Percentiles rank a stretch among this genome's conserved stretches.
phyloP scores from a whole-genome alignment of 371 early-diverging fungal genomes.

The Circinella umbellata region DNA sequence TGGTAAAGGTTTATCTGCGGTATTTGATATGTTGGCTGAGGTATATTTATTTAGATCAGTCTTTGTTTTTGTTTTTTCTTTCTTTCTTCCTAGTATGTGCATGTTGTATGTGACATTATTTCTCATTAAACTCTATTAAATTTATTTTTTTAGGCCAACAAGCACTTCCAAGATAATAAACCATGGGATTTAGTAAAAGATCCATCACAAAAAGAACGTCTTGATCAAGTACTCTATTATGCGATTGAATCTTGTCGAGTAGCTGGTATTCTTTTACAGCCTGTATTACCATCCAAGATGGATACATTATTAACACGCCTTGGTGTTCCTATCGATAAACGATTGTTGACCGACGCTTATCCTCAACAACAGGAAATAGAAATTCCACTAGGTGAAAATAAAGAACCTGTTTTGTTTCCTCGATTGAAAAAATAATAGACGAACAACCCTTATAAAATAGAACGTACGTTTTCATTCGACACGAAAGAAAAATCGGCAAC shows the following conservation, averaged over 20 bases:
- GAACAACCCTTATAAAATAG: background rate
- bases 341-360: constrained; percentile 24
- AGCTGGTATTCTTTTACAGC: constrained; percentile 78
- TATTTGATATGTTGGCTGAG: constrained; percentile 64
- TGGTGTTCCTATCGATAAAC: constrained; percentile 52
- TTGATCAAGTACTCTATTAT: constrained; percentile 72
- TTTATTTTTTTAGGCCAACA: constrained; percentile 61
- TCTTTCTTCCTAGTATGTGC: background rate
- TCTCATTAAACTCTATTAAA: background rate
- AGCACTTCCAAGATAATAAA: constrained; percentile 68
- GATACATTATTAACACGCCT: constrained; percentile 66
- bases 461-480: background rate
- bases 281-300: constrained; percentile 87
- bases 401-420: constrained; percentile 8
- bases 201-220: constrained; percentile 28
- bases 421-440: constrained; percentile 7
- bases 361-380: background rate
- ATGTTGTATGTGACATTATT: no score
- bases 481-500: background rate
- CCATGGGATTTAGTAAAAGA: constrained; percentile 84
- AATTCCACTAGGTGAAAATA: background rate
- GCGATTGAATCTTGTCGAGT: constrained; percentile 80
- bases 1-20: constrained; percentile 50
- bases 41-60: constrained; percentile 33
- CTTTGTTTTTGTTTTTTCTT: background rate